Evolutionary conservation across 2,329 filamentous ascomycete species (phyloP), one percentile per base, ranked within the genome.

Genomic region (Hirsutella rhossiliensis): DNA sequence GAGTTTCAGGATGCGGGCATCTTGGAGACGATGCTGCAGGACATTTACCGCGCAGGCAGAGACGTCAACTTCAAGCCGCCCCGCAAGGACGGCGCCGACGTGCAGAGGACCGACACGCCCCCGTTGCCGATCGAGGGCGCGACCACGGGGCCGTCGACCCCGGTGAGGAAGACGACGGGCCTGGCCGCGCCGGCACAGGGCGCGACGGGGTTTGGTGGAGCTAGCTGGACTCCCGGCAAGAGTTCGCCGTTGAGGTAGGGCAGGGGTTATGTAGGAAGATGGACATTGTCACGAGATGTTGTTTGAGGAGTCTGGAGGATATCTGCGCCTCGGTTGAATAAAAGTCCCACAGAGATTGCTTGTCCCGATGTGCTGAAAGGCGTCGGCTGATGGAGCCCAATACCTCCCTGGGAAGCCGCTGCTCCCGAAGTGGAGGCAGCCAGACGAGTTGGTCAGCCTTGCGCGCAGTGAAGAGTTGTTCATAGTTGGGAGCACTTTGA

Each of bases 1-100:
- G 89, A 97, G 64, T 97, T 86, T 56, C 72, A 83, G 43, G 87
- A 94, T 52, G 87, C 87, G 0, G 90, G 89, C 0, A 80, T 94
- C 5, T 67, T 94, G 42, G 82, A 92, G 54, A 71, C 78, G 31
- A 92, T 92, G 69, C 73, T 97, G 40, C 80, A 88, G 57, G 87
- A 94, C 54, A 87, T 97, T 8, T 96, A 95, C 63, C 64, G 67
- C 27, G 65, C 60, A 1, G 68, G 68, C 9, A 58, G 66, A 29
- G 66, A 72, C 15, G 64, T 66, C 43, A 71, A 72, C 54, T 75
- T 72, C 49, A 72, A 73, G 50, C 68, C 71, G 38, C 70, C 68
- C 31, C 65, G 68, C 47, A 68, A 64, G 50, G 71, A 71, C 41
- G 71, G 65, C 18, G 54, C 60, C 45, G 61, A 65, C 11, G 56